Percentiles rank a stretch among this genome's conserved stretches.
Evolutionary conservation across 805 yeast species (phyloP).

Genomic region (Lipomyces mesembrius): DNA sequence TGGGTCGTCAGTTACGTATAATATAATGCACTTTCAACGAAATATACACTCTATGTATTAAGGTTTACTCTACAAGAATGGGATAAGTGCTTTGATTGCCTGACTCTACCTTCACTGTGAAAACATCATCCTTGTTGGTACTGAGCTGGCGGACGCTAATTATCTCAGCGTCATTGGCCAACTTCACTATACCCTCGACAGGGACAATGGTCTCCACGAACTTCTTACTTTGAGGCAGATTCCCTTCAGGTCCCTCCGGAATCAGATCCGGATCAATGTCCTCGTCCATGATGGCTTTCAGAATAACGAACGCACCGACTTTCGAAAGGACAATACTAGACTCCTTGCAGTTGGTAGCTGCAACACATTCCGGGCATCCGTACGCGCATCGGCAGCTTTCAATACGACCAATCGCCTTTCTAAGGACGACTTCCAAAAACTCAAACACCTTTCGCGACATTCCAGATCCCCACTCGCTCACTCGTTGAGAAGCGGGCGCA

Average conservation of each 20-base stretch:
- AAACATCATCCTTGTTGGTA: conserved; percentile 7
- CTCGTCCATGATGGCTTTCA: conserved; percentile 64
- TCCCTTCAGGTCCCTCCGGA: conserved; percentile 73
- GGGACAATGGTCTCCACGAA: conserved; percentile 70
- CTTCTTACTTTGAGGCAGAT: conserved; percentile 62
- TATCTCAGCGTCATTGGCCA: conserved; percentile 59
- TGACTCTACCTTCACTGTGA: conserved; percentile 21
- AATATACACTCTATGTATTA: not conserved
- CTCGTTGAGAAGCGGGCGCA: not conserved
- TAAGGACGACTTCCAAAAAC: conserved; percentile 67
- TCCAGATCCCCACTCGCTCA: conserved; percentile 52
- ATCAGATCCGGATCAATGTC: conserved; percentile 51
- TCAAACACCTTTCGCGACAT: conserved; percentile 79
- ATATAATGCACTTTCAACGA: not conserved
- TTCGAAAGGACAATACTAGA: conserved; percentile 82
- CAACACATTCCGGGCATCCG: conserved; percentile 88
- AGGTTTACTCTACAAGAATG: not conserved
- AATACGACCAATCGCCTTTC: conserved; percentile 62
- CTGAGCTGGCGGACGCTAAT: conserved; percentile 6
- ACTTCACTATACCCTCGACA: conserved; percentile 59
- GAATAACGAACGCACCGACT: conserved; percentile 75
- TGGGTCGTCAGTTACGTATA: not conserved
- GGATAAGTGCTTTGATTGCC: not conserved
- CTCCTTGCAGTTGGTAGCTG: conserved; percentile 81
- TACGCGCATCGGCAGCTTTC: conserved; percentile 62